These are phyloP conservation scores for Phanerochaete sordida DNA, from an alignment of 768 basidiomycete species.

Conservation along the genomic window DNA sequence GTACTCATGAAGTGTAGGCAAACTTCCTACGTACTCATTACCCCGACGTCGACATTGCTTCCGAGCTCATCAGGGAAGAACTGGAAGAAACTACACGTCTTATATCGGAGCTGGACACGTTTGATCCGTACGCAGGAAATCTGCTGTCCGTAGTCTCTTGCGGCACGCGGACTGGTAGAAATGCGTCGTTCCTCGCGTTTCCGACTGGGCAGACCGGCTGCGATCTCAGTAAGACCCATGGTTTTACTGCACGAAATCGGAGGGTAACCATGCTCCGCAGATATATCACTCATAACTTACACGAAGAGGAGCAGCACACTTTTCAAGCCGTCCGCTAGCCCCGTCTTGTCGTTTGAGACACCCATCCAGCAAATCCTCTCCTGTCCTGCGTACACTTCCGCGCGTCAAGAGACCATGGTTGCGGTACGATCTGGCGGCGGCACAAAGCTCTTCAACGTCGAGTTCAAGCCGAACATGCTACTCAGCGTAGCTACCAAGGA, in stretches of 20 bases:
- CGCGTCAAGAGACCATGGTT: not conserved
- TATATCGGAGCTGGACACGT: slow-evolving; percentile 32
- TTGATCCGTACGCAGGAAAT: slow-evolving; percentile 60
- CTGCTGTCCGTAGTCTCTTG: slow-evolving; percentile 39
- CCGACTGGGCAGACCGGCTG: slow-evolving; percentile 58
- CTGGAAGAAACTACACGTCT: slow-evolving; percentile 43
- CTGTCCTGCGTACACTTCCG: not conserved
- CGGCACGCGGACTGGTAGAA: slow-evolving; percentile 17
- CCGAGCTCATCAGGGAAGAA: slow-evolving; percentile 60
- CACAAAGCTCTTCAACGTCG: not conserved
- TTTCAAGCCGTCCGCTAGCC: slow-evolving; percentile 39
- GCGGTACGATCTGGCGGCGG: slow-evolving; percentile 20
- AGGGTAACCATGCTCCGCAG: slow-evolving; percentile 28
- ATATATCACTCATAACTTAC: slow-evolving; percentile 42
- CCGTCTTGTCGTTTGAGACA: slow-evolving; percentile 51
- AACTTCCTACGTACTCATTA: slow-evolving; percentile 68
- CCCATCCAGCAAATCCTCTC: slow-evolving; percentile 60
- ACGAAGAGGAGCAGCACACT: slow-evolving; percentile 22
- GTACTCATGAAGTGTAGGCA: slow-evolving; percentile 50
- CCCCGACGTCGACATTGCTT: slow-evolving; percentile 71
- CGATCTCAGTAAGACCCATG: slow-evolving; percentile 53
- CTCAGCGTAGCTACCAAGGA: slow-evolving; percentile 2
- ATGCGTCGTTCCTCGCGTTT: slow-evolving; percentile 43
- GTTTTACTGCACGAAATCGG: not conserved
- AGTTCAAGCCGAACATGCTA: not conserved